Conservation (phyloP, 257 asterid genomes). For the Solanum paucissectum region DNA sequence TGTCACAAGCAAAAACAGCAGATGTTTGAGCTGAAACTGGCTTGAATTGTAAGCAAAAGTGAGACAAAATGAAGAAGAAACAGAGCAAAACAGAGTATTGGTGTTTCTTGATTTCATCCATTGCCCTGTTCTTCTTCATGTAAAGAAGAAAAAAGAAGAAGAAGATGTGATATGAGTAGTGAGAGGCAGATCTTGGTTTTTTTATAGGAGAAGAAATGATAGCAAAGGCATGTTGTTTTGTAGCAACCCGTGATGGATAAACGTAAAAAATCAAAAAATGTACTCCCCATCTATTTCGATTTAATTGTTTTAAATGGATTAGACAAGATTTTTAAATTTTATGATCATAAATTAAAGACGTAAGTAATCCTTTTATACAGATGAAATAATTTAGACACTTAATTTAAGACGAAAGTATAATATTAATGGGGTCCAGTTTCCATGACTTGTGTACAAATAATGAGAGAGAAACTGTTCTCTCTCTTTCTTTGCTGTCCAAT, state of each 20-base stretch:
- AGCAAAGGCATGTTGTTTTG: conserved; percentile 23
- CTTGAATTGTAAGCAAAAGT: not conserved
- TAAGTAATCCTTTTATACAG: too few relatives aligned
- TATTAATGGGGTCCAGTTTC: not conserved
- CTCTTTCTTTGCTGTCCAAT: not conserved
- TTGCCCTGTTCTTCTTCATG: conserved; percentile 24
- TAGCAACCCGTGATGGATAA: conserved; percentile 66
- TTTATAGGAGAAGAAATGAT: conserved; percentile 18
- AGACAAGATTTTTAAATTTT: too few relatives aligned
- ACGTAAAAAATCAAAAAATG: not conserved
- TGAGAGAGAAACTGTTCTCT: not conserved
- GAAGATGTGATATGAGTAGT: not conserved
- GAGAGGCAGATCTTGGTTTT: not conserved
- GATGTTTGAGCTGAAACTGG: conserved; percentile 17
- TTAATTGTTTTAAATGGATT: too few relatives aligned
- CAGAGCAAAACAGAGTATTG: conserved; percentile 24
- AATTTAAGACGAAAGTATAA: not conserved
- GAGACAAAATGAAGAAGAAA: not conserved
- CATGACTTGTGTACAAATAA: not conserved
- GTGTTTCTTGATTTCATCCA: conserved; percentile 14
- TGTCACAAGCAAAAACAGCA: conserved; percentile 64
- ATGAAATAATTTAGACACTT: not conserved
- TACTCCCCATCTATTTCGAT: too few relatives aligned
- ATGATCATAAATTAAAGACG: too few relatives aligned
- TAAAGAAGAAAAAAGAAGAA: not conserved